A percentile compares a stretch with the other conserved stretches of the same genome.
Evolutionary conservation across 805 yeast genomes (phyloP).

Genomic region (Vanderwaltozyma polyspora): DNA sequence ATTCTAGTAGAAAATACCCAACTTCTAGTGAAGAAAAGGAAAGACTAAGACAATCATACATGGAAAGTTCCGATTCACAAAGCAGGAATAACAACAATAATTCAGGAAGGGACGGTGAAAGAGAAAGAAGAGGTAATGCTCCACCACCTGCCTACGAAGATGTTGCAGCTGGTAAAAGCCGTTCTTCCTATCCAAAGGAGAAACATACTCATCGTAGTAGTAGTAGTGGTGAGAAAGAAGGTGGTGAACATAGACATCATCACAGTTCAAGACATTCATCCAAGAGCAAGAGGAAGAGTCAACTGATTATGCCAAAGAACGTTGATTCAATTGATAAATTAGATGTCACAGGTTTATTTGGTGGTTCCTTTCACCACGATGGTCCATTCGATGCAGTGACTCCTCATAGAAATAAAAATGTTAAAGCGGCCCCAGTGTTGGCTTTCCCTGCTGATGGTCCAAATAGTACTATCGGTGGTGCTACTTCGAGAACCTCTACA

Average conservation of each 20-base stretch:
- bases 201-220: constrained; percentile 4
- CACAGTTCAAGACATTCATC: constrained; percentile 9
- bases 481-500: constrained; percentile 44
- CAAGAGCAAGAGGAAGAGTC: constrained; percentile 45
- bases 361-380: constrained; percentile 94
- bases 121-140: constrained; percentile 1
- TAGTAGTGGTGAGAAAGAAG: constrained; percentile 4
- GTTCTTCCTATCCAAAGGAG: constrained; percentile 8
- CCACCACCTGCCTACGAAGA: constrained; percentile 17
- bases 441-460: constrained; percentile 97
- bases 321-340: constrained; percentile 90
- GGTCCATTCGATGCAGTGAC: constrained; percentile 99
- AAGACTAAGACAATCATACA: constrained; percentile 23
- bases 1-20: constrained; percentile 24
- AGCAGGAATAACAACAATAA: constrained; percentile 3
- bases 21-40: constrained; percentile 25
- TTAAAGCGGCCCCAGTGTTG: constrained; percentile 79
- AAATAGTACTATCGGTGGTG: constrained; percentile 32
- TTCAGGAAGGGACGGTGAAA: constrained; percentile 3
- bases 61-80: constrained; percentile 14
- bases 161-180: constrained; percentile 30
- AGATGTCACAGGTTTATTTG: constrained; percentile 93
- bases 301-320: constrained; percentile 44
- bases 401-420: constrained; percentile 82
- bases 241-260: constrained; percentile 8